phyloP scores from a whole-genome alignment of 106 monocot genomes.

The Dactylorhiza incarnata region DNA sequence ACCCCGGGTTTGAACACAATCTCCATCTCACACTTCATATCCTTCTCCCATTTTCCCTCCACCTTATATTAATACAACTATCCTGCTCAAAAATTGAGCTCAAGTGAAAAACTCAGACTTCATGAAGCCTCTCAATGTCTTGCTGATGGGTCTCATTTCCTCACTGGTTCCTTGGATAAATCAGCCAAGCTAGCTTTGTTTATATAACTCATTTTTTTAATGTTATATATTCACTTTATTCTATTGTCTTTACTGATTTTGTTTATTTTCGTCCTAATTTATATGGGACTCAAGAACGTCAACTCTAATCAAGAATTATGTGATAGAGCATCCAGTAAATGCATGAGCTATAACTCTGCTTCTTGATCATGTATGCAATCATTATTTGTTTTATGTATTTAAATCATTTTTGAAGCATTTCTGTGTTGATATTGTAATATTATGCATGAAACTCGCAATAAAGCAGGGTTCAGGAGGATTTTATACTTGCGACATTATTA shows the following conservation, averaged over 20 bases:
- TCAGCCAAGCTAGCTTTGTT: conserved; percentile 72
- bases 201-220: neutral
- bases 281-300: conserved; percentile 86
- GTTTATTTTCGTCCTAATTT: conserved; percentile 28
- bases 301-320: conserved; percentile 81
- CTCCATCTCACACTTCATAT: too few relatives aligned
- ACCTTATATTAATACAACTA: too few relatives aligned
- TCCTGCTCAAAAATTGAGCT: too few relatives aligned
- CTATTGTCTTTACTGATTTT: neutral
- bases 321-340: conserved; percentile 72
- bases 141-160: too few relatives aligned
- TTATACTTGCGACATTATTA: neutral
- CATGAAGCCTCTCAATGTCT: too few relatives aligned
- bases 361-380: conserved; percentile 73
- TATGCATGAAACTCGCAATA: neutral
- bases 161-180: conserved; percentile 89
- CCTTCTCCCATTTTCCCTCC: too few relatives aligned
- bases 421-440: neutral
- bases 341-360: conserved; percentile 87
- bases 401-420: neutral
- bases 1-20: too few relatives aligned
- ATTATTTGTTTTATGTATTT: neutral
- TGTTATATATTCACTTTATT: neutral
- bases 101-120: too few relatives aligned
- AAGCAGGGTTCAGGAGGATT: neutral